Evolutionary conservation across 352 stramenopile genomes (phyloP).

Genomic region (Globisporangium spinosum): DNA sequence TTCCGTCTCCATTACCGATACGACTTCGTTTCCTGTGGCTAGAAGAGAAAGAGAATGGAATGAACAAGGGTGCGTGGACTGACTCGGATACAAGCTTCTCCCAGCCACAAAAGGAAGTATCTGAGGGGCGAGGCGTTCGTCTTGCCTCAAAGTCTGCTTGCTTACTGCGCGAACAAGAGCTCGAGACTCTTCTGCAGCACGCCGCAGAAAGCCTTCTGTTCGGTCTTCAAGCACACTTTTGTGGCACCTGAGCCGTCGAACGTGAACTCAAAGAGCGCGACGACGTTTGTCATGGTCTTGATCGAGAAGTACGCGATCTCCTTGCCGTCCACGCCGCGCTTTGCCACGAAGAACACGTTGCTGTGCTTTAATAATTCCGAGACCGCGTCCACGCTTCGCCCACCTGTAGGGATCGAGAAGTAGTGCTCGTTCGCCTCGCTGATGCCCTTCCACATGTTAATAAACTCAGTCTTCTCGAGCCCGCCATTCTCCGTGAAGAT

Average conservation of each 20-base stretch:
- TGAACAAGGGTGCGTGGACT: background rate
- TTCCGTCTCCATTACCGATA: background rate
- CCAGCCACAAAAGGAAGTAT: background rate
- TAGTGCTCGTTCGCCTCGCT: constrained; percentile 94
- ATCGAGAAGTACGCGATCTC: constrained; percentile 96
- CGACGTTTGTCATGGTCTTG: constrained; percentile 91
- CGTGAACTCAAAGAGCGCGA: constrained; percentile 93
- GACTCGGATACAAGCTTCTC: background rate
- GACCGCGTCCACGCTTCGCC: constrained; percentile 79
- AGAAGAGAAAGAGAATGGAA: background rate
- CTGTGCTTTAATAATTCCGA: constrained; percentile 80
- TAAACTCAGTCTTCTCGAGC: constrained; percentile 92
- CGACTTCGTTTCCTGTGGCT: background rate
- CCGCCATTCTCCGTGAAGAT: constrained; percentile 87
- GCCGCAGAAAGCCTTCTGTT: constrained; percentile 87
- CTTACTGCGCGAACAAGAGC: constrained; percentile 46
- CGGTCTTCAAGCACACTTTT: constrained; percentile 95
- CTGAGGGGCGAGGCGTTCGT: background rate
- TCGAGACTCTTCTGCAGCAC: constrained; percentile 90
- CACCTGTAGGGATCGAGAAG: constrained; percentile 76
- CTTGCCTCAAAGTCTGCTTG: background rate
- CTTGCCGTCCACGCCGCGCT: constrained; percentile 91
- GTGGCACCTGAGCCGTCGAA: constrained; percentile 90
- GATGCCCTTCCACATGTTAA: constrained; percentile 95
- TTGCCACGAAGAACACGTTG: constrained; percentile 95